These are phyloP conservation scores for Achaetomium macrosporum DNA, from an alignment of 2,329 filamentous ascomycete species.

Conservation along the genomic window DNA sequence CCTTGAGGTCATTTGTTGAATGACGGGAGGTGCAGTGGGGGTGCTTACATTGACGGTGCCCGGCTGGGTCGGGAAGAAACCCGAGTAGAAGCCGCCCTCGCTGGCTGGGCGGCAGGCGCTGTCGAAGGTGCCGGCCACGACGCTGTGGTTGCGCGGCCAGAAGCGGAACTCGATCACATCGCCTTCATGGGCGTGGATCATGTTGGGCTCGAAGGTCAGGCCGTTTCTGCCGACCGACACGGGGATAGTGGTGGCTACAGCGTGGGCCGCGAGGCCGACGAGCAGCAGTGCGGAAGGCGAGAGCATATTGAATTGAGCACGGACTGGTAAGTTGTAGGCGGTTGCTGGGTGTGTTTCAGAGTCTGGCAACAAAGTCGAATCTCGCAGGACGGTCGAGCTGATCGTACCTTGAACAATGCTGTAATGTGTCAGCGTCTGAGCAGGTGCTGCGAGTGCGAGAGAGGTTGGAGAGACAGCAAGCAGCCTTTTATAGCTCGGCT, in stretches of 20 bases:
- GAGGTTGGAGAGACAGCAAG: no score
- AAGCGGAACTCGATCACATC: conserved; percentile 52
- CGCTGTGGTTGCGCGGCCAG: conserved; percentile 45
- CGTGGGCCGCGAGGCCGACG: conserved; percentile 12
- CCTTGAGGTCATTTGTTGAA: neutral
- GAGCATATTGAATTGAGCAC: neutral
- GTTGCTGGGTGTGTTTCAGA: no score
- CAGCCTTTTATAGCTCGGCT: no score
- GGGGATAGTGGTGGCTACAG: conserved; percentile 15
- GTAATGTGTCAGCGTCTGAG: no score
- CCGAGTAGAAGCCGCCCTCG: conserved; percentile 38
- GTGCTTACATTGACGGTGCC: conserved; percentile 17
- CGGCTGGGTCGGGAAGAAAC: conserved; percentile 37
- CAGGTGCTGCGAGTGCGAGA: no score
- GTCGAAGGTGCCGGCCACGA: conserved; percentile 33
- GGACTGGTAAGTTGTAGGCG: no score
- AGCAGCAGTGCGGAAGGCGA: neutral
- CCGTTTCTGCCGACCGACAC: conserved; percentile 26
- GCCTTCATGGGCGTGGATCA: conserved; percentile 42
- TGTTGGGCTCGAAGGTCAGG: conserved; percentile 46
- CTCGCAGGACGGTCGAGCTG: no score
- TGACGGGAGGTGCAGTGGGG: neutral
- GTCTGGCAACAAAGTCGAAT: no score
- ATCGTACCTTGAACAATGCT: no score
- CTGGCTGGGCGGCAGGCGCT: conserved; percentile 35